Conservation (phyloP, 2,329 filamentous ascomycete genomes). For the Botrytis byssoidea region DNA sequence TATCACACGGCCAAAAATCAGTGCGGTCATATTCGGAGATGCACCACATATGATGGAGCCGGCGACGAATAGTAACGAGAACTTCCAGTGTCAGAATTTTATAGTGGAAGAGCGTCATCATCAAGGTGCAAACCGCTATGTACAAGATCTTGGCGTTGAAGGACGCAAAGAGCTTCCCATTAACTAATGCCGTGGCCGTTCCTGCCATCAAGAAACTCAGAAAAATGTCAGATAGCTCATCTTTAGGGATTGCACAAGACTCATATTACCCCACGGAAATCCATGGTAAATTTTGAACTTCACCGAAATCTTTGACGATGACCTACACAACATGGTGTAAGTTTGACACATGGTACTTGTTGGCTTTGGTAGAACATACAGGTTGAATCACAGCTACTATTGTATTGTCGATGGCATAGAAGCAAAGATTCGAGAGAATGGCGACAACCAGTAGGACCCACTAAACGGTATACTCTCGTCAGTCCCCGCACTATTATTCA, state of each 20-base stretch:
- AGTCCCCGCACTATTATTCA: not conserved
- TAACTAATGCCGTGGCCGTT: not conserved
- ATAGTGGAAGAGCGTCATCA: not conserved
- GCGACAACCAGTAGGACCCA: conserved; percentile 7
- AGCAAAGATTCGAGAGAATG: conserved; percentile 9
- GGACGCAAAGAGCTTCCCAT: conserved; percentile 34
- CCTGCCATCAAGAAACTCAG: not conserved
- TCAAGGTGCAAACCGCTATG: conserved; percentile 31
- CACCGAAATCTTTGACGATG: not conserved
- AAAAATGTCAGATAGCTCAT: not conserved
- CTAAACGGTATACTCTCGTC: not conserved
- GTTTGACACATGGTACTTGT: not conserved
- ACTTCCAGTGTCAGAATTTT: not conserved
- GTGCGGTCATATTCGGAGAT: conserved; percentile 42
- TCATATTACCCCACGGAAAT: conserved; percentile 10
- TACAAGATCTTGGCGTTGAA: conserved; percentile 40
- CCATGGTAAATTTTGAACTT: conserved; percentile 3
- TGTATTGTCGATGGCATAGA: conserved; percentile 17
- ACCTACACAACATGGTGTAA: not conserved
- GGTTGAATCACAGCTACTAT: conserved; percentile 9
- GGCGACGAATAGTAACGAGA: conserved; percentile 33
- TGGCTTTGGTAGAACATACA: not conserved
- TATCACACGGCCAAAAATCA: conserved; percentile 50
- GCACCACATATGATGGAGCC: conserved; percentile 40
- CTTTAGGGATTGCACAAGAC: no score